Conservation (phyloP, 2,329 filamentous ascomycete genomes). For the Colletotrichum sp. region DNA sequence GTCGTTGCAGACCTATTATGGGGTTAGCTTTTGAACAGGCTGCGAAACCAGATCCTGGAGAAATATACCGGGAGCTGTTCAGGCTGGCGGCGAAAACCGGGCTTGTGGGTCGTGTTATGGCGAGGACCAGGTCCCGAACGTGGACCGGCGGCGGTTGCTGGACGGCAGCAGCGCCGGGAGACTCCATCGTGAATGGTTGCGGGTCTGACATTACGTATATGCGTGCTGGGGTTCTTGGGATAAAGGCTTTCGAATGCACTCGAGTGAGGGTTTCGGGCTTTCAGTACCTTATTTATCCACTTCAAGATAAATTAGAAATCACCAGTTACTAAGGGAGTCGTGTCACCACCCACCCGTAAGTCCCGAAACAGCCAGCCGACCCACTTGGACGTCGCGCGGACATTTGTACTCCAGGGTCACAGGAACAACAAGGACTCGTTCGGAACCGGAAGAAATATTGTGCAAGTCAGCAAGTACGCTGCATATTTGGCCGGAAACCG, state of each 20-base stretch:
- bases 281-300: no score
- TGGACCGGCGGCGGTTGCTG: not conserved
- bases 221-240: not conserved
- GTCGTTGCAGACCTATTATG: not conserved
- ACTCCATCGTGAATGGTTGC: not conserved
- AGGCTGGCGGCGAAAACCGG: not conserved
- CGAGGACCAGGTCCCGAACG: not conserved
- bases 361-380: no score
- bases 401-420: not conserved
- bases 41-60: no score
- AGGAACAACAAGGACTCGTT: not conserved
- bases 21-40: fast-evolving
- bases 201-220: not conserved
- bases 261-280: no score
- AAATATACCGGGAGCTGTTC: not conserved
- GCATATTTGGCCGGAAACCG: no score
- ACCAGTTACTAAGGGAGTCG: no score
- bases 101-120: not conserved
- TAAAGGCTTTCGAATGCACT: not conserved
- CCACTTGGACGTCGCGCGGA: no score
- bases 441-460: not conserved
- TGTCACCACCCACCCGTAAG: no score
- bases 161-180: not conserved
- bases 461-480: not conserved
- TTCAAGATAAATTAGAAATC: no score